phyloP scores from a whole-genome alignment of 176 grass and related monocot genomes.

The Zoysia japonica region DNA sequence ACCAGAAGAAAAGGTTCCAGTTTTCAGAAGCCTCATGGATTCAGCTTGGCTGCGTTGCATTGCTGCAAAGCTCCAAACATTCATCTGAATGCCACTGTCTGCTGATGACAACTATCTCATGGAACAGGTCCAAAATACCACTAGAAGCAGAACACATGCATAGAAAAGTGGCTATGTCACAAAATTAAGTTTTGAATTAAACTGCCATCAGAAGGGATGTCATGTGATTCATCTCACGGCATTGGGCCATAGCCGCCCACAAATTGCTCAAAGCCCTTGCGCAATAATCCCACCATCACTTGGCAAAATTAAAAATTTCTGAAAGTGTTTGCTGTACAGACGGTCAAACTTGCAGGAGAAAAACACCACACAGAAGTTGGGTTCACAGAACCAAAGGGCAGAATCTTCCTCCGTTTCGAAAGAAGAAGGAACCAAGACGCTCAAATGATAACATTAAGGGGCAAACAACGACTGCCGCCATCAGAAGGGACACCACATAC shows the following conservation, averaged over 20 bases:
- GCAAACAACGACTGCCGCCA: slow-evolving; percentile 24
- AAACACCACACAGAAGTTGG: neutral
- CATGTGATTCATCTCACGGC: slow-evolving; percentile 42
- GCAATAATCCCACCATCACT: slow-evolving; percentile 58
- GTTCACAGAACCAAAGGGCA: neutral
- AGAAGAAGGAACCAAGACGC: neutral
- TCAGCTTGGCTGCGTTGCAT: neutral
- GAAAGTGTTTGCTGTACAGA: neutral
- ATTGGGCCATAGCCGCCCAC: slow-evolving; percentile 23
- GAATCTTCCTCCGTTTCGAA: neutral
- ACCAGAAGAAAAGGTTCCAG: too few species aligned
- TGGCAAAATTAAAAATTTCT: slow-evolving; percentile 23
- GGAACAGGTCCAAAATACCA: too few species aligned
- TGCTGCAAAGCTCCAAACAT: too few species aligned
- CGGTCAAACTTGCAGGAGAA: neutral
- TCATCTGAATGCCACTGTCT: too few species aligned
- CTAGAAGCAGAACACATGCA: too few species aligned
- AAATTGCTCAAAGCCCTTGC: slow-evolving; percentile 61
- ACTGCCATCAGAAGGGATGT: slow-evolving; percentile 51
- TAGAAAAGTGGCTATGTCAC: too few species aligned
- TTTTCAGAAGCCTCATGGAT: neutral
- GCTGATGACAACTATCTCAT: too few species aligned
- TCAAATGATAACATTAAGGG: neutral
- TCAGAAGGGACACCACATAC: slow-evolving; percentile 43
- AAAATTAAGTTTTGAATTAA: neutral